Evolutionary conservation across 805 yeast species (phyloP).

Genomic region (Pichia heedii): DNA sequence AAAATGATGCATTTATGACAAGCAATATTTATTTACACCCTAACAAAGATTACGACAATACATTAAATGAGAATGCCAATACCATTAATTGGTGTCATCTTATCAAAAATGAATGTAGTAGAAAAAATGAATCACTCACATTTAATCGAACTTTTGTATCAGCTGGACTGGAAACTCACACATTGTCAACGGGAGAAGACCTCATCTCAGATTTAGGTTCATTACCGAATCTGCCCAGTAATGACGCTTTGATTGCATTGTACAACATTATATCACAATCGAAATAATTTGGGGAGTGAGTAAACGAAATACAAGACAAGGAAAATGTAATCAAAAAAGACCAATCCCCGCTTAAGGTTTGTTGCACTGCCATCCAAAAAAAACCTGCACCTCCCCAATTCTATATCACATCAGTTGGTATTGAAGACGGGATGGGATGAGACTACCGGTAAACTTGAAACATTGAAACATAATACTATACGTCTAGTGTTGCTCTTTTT

Average conservation of each 20-base stretch:
- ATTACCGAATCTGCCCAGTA: background rate
- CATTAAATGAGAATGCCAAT: background rate
- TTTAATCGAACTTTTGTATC: background rate
- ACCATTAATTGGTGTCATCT: background rate
- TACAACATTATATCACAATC: background rate
- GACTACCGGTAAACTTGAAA: too few relatives aligned
- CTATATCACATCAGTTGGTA: too few relatives aligned
- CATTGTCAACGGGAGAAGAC: background rate
- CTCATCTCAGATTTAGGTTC: background rate
- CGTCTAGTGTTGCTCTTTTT: too few relatives aligned
- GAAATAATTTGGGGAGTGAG: background rate
- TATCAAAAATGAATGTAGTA: background rate
- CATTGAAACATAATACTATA: too few relatives aligned
- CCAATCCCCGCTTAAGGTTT: too few relatives aligned
- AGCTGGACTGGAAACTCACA: background rate
- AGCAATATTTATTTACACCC: background rate
- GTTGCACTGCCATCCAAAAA: too few relatives aligned
- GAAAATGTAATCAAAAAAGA: too few relatives aligned
- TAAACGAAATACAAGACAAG: too few relatives aligned
- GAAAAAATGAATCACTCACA: background rate
- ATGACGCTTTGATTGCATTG: background rate
- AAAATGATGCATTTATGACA: constrained; percentile 6
- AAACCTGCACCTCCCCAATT: too few relatives aligned
- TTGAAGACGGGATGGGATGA: too few relatives aligned
- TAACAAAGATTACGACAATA: background rate